Percentiles rank a stretch among this genome's conserved stretches.
Conservation (phyloP, 768 basidiomycete genomes). For the Filobasidium wieringae region DNA sequence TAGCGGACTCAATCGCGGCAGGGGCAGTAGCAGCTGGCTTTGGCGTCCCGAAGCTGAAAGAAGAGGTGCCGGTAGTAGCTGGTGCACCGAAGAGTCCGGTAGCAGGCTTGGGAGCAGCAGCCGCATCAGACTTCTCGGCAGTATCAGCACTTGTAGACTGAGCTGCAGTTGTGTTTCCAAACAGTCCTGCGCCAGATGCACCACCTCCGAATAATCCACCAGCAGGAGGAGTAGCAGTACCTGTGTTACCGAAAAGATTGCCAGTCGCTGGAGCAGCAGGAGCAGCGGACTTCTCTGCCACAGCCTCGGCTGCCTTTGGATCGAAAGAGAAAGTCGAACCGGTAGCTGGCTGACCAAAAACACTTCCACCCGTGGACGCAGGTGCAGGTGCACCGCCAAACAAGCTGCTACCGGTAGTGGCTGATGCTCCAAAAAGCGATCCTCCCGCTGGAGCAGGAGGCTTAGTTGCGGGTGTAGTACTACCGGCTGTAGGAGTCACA, state of each 20-base stretch:
- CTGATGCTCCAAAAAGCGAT: not conserved
- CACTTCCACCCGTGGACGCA: not conserved
- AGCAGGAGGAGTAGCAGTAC: conserved; percentile 1
- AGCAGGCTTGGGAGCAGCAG: not conserved
- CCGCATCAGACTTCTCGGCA: not conserved
- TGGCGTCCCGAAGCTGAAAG: not conserved
- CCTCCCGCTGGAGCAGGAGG: not conserved
- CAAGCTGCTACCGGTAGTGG: not conserved
- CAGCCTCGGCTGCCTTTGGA: not conserved
- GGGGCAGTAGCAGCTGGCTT: not conserved
- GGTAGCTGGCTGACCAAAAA: not conserved
- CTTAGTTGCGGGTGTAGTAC: not conserved
- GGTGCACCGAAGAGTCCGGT: not conserved
- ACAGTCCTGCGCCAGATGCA: not conserved
- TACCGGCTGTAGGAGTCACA: not conserved
- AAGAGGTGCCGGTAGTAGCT: too few species aligned
- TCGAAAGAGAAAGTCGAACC: not conserved
- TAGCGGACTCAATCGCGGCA: not conserved
- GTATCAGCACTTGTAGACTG: not conserved
- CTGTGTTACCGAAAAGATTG: too few species aligned
- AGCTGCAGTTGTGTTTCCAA: not conserved
- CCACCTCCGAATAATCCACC: not conserved
- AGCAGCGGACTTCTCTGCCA: not conserved
- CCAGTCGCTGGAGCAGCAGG: not conserved
- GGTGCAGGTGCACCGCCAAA: not conserved